Evolutionary conservation across 306 rosid species (phyloP).

Genomic region (Begonia fuchsioides): DNA sequence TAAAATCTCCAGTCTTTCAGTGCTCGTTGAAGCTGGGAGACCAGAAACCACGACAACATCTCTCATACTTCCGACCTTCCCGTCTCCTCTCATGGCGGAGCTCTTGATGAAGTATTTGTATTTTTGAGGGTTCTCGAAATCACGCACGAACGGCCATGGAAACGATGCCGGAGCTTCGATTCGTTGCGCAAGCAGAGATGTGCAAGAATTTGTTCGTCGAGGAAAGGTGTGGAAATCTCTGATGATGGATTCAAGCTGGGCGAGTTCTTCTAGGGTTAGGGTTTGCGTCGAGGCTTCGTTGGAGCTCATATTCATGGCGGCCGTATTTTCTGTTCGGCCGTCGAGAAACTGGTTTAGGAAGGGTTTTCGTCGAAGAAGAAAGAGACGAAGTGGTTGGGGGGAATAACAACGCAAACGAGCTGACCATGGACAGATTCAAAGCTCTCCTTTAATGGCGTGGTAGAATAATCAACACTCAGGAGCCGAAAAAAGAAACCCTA

Average conservation of each 20-base stretch:
- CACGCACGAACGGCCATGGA: conserved; percentile 1
- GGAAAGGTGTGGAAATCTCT: not conserved
- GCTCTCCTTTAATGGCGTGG: no score
- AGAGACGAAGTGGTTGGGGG: no score
- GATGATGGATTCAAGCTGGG: not conserved
- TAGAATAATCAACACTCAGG: no score
- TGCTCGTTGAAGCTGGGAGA: conserved; percentile 5
- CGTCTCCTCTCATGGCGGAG: conserved; percentile 2
- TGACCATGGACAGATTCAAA: no score
- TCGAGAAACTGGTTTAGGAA: no score
- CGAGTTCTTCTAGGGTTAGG: not conserved
- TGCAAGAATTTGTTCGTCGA: conserved; percentile 1
- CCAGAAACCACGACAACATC: not conserved
- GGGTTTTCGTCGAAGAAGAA: no score
- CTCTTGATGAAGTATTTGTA: conserved; percentile 4
- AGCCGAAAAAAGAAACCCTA: no score
- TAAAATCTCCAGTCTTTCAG: conserved; percentile 1
- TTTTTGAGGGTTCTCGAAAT: conserved; percentile 1
- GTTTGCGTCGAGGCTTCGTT: not conserved
- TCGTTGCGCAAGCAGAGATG: not conserved
- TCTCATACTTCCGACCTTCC: not conserved
- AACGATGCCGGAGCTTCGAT: not conserved
- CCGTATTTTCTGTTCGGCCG: no score
- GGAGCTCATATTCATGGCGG: no score
- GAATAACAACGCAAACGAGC: no score